Evolutionary conservation across 164 flowering plant species (phyloP), one percentile per base, ranked within the genome.

Genomic region (Warburgia ugandensis): DNA sequence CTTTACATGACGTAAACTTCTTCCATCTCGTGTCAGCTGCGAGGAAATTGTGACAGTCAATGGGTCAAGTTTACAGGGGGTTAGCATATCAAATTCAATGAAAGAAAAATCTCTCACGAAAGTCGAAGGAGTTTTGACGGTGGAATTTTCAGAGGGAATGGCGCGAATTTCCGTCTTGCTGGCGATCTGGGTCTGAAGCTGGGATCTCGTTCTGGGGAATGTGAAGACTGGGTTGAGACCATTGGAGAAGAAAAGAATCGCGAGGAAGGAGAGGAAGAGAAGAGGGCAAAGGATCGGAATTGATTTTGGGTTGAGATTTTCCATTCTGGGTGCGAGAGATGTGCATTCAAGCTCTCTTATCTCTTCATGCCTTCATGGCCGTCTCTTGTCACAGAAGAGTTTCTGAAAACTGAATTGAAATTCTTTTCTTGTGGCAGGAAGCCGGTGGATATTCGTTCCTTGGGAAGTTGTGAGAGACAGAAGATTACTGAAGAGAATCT

Each of bases 401-500:
- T n/a, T n/a, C n/a, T n/a, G n/a, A n/a, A n/a, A n/a, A n/a, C n/a
- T n/a, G n/a, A 26, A 13, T 5, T 14, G 49, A 54, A 31, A 43
- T 54, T 54, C 58, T 31, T 54, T 54, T 32, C 58, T 54, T 54
- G 40, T 1, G 16, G 48, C 22, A 1, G 28, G 20, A 16, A 42
- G 25, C 31, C 40, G 20, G 31, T 43, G 16, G 8, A 28, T 29
- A 33, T 33, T 29, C 38, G 40, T 44, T 43, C 43, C 29, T 44
- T 43, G 41, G 19, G 16, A 12, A 6, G 17, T 20, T 30, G 3
- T 19, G 12, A 26, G 30, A 37, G 12, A 5, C 25, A 30, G 7
- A 25, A 3, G 5, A n/a, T 29, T 2, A 6, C 25, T 16, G 10
- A 31, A 6, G 20, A 5, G 22, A 5, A 30, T 3, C 17, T 14